phyloP scores from a whole-genome alignment of 2,329 filamentous ascomycete genomes.

The Chalara sp. region DNA sequence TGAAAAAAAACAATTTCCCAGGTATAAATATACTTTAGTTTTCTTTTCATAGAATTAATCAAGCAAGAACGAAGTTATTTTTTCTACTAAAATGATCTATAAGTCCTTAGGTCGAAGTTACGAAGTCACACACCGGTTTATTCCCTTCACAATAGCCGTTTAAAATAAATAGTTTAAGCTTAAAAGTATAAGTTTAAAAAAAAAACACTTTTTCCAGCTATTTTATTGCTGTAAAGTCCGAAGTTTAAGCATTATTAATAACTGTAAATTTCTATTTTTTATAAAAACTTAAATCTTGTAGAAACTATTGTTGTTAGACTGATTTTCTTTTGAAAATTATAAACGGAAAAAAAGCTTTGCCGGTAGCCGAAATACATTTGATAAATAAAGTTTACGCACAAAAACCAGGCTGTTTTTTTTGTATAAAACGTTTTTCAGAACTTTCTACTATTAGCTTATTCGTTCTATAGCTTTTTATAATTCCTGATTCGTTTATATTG shows the following conservation, averaged over 20 bases:
- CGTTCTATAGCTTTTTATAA: neutral
- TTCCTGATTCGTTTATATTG: slow-evolving; percentile 5
- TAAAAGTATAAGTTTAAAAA: neutral
- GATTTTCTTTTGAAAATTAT: slow-evolving; percentile 8
- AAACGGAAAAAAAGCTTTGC: neutral
- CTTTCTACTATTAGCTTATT: neutral
- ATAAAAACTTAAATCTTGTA: neutral
- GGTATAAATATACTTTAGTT: neutral
- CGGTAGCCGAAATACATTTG: neutral
- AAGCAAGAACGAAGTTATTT: neutral
- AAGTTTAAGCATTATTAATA: slow-evolving; percentile 5
- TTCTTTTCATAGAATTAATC: neutral
- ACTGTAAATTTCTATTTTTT: slow-evolving; percentile 2
- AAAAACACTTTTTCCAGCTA: slow-evolving; percentile 6
- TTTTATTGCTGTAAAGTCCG: slow-evolving; percentile 4
- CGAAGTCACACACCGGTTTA: too few relatives aligned
- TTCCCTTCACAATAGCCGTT: neutral
- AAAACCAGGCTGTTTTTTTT: slow-evolving; percentile 3
- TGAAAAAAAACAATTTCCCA: neutral
- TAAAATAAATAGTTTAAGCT: slow-evolving; percentile 1
- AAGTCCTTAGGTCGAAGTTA: too few relatives aligned
- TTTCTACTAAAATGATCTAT: neutral
- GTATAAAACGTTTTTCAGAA: neutral
- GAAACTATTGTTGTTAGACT: slow-evolving; percentile 7
- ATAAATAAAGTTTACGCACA: slow-evolving; percentile 1